A percentile compares a stretch with the other conserved stretches of the same genome.
Conservation (phyloP, 2,329 filamentous ascomycete species). For the Fusarium vanettenii region DNA sequence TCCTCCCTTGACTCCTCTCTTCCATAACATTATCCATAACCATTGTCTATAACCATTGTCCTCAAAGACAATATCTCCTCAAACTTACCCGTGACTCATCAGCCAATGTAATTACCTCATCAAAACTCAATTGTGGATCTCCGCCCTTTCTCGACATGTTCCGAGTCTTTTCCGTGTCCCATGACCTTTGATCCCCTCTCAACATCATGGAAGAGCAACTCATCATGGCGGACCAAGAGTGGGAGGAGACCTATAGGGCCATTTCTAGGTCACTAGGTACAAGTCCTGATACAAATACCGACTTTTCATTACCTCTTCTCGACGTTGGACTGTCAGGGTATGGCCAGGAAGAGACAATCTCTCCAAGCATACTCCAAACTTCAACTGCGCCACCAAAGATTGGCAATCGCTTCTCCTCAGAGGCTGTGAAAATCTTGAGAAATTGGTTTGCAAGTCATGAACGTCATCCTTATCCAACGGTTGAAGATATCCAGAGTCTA, state of each 20-base stretch:
- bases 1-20: not conserved
- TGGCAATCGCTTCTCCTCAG: constrained; percentile 28
- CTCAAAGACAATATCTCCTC: not conserved
- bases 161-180: constrained; percentile 30
- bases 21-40: not conserved
- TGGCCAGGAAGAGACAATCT: constrained; percentile 12
- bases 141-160: constrained; percentile 32
- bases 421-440: constrained; percentile 67
- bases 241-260: not conserved
- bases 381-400: constrained; percentile 31
- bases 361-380: constrained; percentile 21
- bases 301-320: not conserved
- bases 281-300: not conserved
- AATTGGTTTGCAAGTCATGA: constrained; percentile 82
- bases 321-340: not conserved
- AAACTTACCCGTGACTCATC: not conserved
- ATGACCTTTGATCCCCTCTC: constrained; percentile 21
- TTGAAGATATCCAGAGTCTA: constrained; percentile 81
- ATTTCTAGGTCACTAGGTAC: not conserved
- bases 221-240: constrained; percentile 17
- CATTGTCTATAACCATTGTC: not conserved
- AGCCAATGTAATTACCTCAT: not conserved
- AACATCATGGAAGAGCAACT: not conserved
- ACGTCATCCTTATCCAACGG: constrained; percentile 84
- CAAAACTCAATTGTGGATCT: constrained; percentile 25